Base-by-base conservation (phyloP, 2,329 filamentous ascomycete genomes). In the Ophiocordyceps camponoti-leonardi region DNA sequence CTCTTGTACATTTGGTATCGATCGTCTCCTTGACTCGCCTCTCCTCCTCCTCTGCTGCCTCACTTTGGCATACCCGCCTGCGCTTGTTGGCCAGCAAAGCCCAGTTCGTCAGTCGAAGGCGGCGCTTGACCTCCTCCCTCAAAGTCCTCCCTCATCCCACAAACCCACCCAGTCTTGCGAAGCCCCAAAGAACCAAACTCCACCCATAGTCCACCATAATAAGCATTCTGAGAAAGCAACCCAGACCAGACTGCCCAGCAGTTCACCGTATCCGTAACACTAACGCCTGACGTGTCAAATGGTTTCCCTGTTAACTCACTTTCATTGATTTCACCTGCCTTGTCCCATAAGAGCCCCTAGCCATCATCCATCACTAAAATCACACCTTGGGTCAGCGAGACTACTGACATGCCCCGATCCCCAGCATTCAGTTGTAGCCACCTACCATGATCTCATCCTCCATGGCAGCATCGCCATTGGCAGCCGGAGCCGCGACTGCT, bases 391-490 rank as follows among this genome's bases (percentile, higher is more conserved):
- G 40, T 45, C 40, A 45, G 44, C 44, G 39, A 19, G 19, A 20
- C 19, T 8, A 19, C 22, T 39, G 41, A n/a, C 30, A 20, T 31
- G 22, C 41, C 35, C 35, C 11, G 4, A 18, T 19, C 18, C 20
- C 35, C 35, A 12, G 2, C 35, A 19, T 19, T 39, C 35, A 39
- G 16, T 37, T 42, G 10, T n/a, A n/a, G n/a, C 16, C 31, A 55
- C 62, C 47, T 56, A 64, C 62, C 60, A 73, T 65, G 46, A 81
- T 79, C 54, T 80, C 77, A 49, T 81, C 76, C 53, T 79, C 77
- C 77, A 81, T 81, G n/a, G 71, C 59, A 37, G 73, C 75, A 55
- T 80, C 77, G 42, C 69, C 74, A 46, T 60, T 66, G 46, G 65
- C 61, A 41, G 67, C 60, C 45, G 66, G 55, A 48, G 71, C 67